Percentiles rank a stretch among this genome's conserved stretches.
Conservation (phyloP, 306 rosid species). For the Glycine latifolia region DNA sequence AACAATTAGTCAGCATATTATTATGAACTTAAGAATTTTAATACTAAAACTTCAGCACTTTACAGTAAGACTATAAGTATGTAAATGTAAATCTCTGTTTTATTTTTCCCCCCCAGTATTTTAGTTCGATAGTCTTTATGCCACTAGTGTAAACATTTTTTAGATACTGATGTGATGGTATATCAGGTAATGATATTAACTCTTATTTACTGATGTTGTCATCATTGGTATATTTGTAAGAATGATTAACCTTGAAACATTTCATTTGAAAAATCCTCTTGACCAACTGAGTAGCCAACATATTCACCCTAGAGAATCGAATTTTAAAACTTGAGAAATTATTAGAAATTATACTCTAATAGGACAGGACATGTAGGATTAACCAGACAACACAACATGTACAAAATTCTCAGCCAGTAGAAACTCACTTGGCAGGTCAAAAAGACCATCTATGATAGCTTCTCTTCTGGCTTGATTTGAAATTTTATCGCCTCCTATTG, state of each 20-base stretch:
- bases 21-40: too few relatives aligned
- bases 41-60: too few relatives aligned
- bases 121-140: too few relatives aligned
- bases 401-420: constrained; percentile 23
- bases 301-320: constrained; percentile 1
- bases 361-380: background rate
- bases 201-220: background rate
- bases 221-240: constrained; percentile 8
- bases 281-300: background rate
- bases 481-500: constrained; percentile 90
- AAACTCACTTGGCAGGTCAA: constrained; percentile 91
- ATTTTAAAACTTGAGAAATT: constrained; percentile 11
- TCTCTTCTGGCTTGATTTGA: constrained; percentile 88
- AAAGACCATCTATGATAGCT: constrained; percentile 86
- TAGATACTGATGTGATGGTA: too few relatives aligned
- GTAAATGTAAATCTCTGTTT: too few relatives aligned
- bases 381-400: background rate
- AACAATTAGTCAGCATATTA: too few relatives aligned
- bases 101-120: too few relatives aligned
- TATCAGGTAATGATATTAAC: background rate
- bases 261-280: too few relatives aligned
- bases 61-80: too few relatives aligned
- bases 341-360: background rate
- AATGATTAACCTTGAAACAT: too few relatives aligned
- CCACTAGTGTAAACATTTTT: too few relatives aligned